Evolutionary conservation across 306 rosid species (phyloP).

Genomic region (Gillenia trifoliata): DNA sequence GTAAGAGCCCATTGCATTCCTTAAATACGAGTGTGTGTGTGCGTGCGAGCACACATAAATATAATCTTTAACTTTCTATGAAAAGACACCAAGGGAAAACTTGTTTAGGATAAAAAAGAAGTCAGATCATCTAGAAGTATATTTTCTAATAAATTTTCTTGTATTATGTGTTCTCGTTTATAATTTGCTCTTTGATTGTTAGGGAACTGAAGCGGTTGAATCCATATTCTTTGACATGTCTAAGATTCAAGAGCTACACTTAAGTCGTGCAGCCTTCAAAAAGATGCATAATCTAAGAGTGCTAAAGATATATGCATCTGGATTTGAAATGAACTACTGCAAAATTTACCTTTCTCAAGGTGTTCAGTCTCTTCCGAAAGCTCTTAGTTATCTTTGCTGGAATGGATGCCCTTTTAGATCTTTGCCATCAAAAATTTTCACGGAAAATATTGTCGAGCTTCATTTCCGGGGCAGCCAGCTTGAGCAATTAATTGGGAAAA

Average conservation of each 20-base stretch:
- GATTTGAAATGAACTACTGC: too few species aligned
- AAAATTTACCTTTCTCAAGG: too few species aligned
- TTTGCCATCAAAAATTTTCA: background rate
- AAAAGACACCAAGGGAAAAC: too few species aligned
- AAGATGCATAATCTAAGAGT: conserved; percentile 14
- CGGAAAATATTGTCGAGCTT: conserved; percentile 7
- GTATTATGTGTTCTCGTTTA: too few species aligned
- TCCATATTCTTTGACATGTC: background rate
- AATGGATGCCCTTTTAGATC: background rate
- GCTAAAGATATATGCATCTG: too few species aligned
- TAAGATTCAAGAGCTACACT: background rate
- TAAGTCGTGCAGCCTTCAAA: conserved; percentile 19
- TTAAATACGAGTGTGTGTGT: too few species aligned
- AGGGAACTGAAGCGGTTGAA: conserved; percentile 14
- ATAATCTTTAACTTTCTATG: too few species aligned
- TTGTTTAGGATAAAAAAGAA: too few species aligned
- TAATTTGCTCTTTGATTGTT: background rate
- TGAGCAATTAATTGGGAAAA: background rate
- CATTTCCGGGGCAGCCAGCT: background rate
- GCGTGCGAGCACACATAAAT: too few species aligned
- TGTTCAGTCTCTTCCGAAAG: background rate
- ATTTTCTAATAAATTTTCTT: too few species aligned
- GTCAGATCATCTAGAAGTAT: too few species aligned
- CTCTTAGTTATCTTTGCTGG: background rate
- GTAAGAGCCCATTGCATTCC: conserved; percentile 2